Percentiles rank a stretch among this genome's conserved stretches.
phyloP scores from a whole-genome alignment of 2,329 filamentous ascomycete genomes.

The Diaporthe caulivora region DNA sequence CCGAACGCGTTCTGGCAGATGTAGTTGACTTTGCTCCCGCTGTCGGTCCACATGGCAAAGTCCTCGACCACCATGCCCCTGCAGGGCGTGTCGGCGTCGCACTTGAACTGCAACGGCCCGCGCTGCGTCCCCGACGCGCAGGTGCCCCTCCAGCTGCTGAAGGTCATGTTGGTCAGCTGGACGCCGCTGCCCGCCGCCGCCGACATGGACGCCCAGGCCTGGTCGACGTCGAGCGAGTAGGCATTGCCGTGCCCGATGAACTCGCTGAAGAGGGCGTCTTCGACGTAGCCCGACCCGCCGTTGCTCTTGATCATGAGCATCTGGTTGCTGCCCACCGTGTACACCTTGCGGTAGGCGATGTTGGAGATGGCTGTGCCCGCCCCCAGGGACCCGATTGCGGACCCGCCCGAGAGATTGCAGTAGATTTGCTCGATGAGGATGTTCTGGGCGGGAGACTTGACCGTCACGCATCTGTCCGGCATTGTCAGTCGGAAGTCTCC shows the following conservation, averaged over 20 bases:
- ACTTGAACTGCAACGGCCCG: slow-evolving; percentile 66
- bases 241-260: slow-evolving; percentile 72
- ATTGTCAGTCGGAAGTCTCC: not conserved
- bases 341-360: slow-evolving; percentile 67
- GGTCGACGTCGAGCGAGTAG: slow-evolving; percentile 69
- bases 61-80: slow-evolving; percentile 62
- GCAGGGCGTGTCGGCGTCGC: slow-evolving; percentile 64
- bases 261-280: slow-evolving; percentile 65
- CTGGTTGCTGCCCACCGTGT: slow-evolving; percentile 71
- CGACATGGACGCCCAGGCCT: slow-evolving; percentile 57
- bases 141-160: slow-evolving; percentile 69
- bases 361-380: slow-evolving; percentile 60
- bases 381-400: slow-evolving; percentile 67
- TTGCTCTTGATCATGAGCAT: slow-evolving; percentile 75
- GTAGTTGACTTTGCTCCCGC: slow-evolving; percentile 48
- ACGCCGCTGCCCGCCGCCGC: slow-evolving; percentile 60
- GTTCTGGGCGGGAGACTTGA: slow-evolving; percentile 61
- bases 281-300: slow-evolving; percentile 66
- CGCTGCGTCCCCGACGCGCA: slow-evolving; percentile 61
- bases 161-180: slow-evolving; percentile 63
- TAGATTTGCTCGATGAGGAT: slow-evolving; percentile 69
- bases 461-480: slow-evolving; percentile 48
- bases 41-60: slow-evolving; percentile 66
- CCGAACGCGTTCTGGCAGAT: slow-evolving; percentile 42
- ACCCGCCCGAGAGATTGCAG: slow-evolving; percentile 71